phyloP scores from a whole-genome alignment of 495 filamentous ascomycete genomes.

The Penicillium dipodomyicola region DNA sequence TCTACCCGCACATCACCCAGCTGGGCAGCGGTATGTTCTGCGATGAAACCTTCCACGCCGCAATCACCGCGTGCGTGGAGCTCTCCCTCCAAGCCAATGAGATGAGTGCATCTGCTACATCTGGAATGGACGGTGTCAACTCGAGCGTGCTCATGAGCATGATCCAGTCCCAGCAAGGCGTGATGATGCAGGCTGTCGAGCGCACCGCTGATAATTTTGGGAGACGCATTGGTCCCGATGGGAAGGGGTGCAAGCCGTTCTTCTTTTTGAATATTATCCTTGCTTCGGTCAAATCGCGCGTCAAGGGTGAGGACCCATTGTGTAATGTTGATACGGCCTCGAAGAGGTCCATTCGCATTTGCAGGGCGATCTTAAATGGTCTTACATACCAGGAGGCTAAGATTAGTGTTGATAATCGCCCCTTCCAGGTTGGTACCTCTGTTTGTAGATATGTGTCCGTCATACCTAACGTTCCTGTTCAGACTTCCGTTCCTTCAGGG shows the following conservation, averaged over 20 bases:
- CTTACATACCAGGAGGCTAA: conserved; percentile 28
- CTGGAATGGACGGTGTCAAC: conserved; percentile 19
- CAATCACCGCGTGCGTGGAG: conserved; percentile 39
- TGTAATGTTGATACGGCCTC: conserved; percentile 29
- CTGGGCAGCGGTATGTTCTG: conserved; percentile 40
- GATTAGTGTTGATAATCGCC: conserved; percentile 13
- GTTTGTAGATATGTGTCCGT: not conserved
- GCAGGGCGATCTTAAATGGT: conserved; percentile 28
- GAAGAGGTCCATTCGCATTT: conserved; percentile 24
- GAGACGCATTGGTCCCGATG: conserved; percentile 27
- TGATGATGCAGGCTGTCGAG: conserved; percentile 38
- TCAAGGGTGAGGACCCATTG: conserved; percentile 38
- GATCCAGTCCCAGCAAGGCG: conserved; percentile 38
- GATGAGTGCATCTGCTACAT: conserved; percentile 16
- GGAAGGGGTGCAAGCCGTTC: conserved; percentile 38
- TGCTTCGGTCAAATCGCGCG: conserved; percentile 35
- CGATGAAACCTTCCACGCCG: conserved; percentile 41
- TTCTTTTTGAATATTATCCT: conserved; percentile 36
- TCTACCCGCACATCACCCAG: conserved; percentile 35
- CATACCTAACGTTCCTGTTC: conserved; percentile 6
- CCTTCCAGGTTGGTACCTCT: conserved; percentile 13
- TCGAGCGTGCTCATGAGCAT: conserved; percentile 36
- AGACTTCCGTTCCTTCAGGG: conserved; percentile 9
- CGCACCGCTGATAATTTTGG: conserved; percentile 35
- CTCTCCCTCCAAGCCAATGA: conserved; percentile 37